Conservation (phyloP, 306 rosid genomes). For the Abrus pulchellus region DNA sequence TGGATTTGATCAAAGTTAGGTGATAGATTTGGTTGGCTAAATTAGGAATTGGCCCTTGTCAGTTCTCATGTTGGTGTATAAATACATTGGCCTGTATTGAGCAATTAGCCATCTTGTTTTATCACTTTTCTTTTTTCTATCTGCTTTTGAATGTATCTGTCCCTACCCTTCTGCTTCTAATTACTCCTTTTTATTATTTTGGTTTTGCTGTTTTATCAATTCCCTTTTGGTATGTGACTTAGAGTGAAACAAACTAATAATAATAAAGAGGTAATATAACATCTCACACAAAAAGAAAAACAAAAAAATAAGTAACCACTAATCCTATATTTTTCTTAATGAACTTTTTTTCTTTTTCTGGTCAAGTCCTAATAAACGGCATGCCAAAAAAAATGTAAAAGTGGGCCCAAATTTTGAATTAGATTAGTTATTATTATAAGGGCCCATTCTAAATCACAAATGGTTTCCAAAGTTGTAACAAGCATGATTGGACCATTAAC, state of each 20-base stretch:
- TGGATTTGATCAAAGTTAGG: neutral
- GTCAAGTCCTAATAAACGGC: neutral
- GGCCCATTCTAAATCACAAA: conserved; percentile 17
- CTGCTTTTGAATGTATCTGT: too few relatives aligned
- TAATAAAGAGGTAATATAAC: too few relatives aligned
- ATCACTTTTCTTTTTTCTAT: too few relatives aligned
- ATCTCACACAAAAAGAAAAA: too few relatives aligned
- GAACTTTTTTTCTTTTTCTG: too few relatives aligned
- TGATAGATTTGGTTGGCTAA: neutral
- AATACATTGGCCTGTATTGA: neutral
- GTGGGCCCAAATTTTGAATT: conserved; percentile 1
- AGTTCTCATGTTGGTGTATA: neutral
- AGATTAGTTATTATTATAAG: conserved; percentile 20
- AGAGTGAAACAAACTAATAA: too few relatives aligned
- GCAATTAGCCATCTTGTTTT: neutral
- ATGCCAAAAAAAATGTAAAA: neutral
- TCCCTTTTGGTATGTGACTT: too few relatives aligned
- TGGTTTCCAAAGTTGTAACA: conserved; percentile 39
- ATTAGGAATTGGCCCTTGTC: neutral
- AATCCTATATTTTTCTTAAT: neutral
- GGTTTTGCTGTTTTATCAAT: too few relatives aligned
- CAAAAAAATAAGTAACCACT: neutral
- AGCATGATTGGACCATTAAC: conserved; percentile 14
- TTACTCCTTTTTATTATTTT: too few relatives aligned
- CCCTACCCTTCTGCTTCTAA: too few relatives aligned